Base-by-base conservation (phyloP, 2,329 filamentous ascomycete genomes). In the Fusarium sp. region DNA sequence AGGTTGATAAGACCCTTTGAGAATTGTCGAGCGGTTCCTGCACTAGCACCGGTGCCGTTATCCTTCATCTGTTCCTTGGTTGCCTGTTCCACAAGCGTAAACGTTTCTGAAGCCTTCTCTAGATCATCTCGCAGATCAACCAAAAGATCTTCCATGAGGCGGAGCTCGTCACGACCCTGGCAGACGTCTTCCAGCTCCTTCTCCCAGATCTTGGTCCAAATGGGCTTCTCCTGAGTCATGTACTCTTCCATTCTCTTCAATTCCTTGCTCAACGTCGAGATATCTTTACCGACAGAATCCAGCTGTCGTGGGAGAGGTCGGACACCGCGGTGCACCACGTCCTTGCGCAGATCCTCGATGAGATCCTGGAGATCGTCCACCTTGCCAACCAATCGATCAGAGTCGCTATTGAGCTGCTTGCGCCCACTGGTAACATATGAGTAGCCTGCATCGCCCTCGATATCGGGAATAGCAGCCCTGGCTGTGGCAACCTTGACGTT, bases 181-280 rank as follows among this genome's bases (percentile, higher is more conserved):
- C 96, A 98, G 4, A 99, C 95, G 54, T 95, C 91, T 79, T 98
- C 93, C 46, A 99, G 85, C 79, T 98, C 94, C 81, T 97, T 94
- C 86, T 98, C 95, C 96, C 96, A 99, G 70, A 98, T 97, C 88
- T 98, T 98, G 57, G 94, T 98, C 95, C 96, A 99, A 61, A 98
- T 85, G 0, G 96, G 96, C 80, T 97, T 97, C 86, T 99, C 96
- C 48, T 89, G 88, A 74, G 90, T 91, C 82, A 99, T 88, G 83
- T 92, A 97, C 18, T 97, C 94, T 77, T 97, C 93, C 87, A 99
- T 91, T 82, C 93, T 94, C 86, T 93, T 96, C 67, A 99, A 89
- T 76, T 98, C 94, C 76, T 93, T 91, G 50, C 90, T 92, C 31
- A 96, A 90, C 58, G 85, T 82, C 50, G 90, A 89, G 67, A 99